phyloP scores from a whole-genome alignment of 805 yeast species.

The Komagataella pastoris region DNA sequence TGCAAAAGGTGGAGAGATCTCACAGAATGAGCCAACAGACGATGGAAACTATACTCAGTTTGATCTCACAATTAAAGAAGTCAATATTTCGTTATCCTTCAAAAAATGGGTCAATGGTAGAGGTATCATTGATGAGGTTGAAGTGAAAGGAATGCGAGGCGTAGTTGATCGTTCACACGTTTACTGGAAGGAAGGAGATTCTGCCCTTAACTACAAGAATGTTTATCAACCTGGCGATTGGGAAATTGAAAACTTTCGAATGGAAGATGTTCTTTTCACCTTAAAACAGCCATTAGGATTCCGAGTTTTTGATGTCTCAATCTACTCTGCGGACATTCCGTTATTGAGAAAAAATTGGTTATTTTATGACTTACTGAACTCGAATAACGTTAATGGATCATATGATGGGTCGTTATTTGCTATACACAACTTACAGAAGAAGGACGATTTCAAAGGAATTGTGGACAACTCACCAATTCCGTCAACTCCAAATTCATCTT shows the following conservation, averaged over 20 bases:
- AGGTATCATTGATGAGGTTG: slow-evolving; percentile 74
- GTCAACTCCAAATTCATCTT: background rate
- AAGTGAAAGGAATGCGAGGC: slow-evolving; percentile 79
- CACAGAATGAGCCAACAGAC: slow-evolving; percentile 25
- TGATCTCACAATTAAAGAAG: slow-evolving; percentile 80
- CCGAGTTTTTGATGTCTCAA: slow-evolving; percentile 74
- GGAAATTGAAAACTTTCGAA: slow-evolving; percentile 69
- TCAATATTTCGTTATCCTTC: slow-evolving; percentile 68
- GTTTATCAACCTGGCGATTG: slow-evolving; percentile 78
- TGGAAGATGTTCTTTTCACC: slow-evolving; percentile 79
- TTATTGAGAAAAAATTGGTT: slow-evolving; percentile 86
- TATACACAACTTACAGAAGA: slow-evolving; percentile 62
- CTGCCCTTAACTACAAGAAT: slow-evolving; percentile 66
- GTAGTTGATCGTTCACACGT: slow-evolving; percentile 87
- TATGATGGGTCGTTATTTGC: slow-evolving; percentile 92
- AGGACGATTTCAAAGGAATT: slow-evolving; percentile 29
- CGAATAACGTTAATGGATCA: slow-evolving; percentile 76
- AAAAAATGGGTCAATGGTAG: slow-evolving; percentile 81
- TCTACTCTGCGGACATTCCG: slow-evolving; percentile 77
- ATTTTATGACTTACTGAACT: slow-evolving; percentile 74
- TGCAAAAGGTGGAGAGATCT: slow-evolving; percentile 12
- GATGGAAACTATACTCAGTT: slow-evolving; percentile 96
- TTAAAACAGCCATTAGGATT: slow-evolving; percentile 70
- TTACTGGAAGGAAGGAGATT: slow-evolving; percentile 68
- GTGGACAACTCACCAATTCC: background rate